These are phyloP conservation scores for Backusella liffmaniae DNA, from an alignment of 192 early-diverging fungal species.

Conservation along the genomic window DNA sequence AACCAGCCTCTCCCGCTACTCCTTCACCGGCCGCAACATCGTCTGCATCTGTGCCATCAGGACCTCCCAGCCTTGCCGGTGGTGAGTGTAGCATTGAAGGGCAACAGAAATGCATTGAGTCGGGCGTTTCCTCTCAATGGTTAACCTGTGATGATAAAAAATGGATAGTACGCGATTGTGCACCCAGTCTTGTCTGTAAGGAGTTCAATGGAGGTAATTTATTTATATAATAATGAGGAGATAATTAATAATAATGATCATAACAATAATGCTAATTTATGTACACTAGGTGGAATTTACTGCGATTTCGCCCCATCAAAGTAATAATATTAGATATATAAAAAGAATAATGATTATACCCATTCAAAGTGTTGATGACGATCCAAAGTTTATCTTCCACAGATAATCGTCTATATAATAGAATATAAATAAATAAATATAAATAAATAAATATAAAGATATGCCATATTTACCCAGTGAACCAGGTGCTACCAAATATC, in stretches of 20 bases:
- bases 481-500: neutral
- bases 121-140: constrained; percentile 1
- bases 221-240: neutral
- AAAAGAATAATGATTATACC: neutral
- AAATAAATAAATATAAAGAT: neutral
- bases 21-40: neutral
- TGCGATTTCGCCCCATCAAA: neutral
- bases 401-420: neutral
- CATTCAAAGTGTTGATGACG: neutral
- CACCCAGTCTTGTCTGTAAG: constrained; percentile 4
- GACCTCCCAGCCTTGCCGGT: neutral
- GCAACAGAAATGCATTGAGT: neutral
- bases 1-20: neutral
- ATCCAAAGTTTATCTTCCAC: neutral
- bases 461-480: neutral
- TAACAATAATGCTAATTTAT: neutral
- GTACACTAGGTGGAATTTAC: neutral
- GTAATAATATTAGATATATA: neutral
- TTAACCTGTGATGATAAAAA: constrained; percentile 10
- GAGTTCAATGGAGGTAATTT: neutral
- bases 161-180: constrained; percentile 18
- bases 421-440: neutral
- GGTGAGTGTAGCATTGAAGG: neutral
- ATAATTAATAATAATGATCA: neutral
- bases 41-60: neutral